Evolutionary conservation across 192 early-diverging fungal genomes (phyloP).

Genomic region (Coemansia sp.): DNA sequence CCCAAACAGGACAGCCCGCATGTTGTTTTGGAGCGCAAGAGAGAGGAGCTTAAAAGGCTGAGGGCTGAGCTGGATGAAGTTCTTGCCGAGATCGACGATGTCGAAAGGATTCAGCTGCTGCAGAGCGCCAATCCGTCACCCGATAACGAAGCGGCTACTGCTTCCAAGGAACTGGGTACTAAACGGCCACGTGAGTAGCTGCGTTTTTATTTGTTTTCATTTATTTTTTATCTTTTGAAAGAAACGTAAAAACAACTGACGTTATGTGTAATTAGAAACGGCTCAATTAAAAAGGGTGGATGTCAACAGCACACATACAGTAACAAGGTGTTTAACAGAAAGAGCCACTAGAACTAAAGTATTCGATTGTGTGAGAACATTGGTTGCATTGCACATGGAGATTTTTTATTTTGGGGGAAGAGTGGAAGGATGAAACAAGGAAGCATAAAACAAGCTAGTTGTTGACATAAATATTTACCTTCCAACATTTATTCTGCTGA

Average conservation of each 20-base stretch:
- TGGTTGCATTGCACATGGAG: no score
- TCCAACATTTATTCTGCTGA: no score
- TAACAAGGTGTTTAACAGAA: no score
- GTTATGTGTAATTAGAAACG: neutral
- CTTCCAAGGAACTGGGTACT: constrained; percentile 7
- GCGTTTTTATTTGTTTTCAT: no score
- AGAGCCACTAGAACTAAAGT: neutral
- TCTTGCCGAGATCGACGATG: constrained; percentile 55
- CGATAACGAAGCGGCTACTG: neutral
- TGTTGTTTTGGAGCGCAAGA: constrained; percentile 63
- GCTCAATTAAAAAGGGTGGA: neutral
- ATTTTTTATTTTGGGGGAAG: no score
- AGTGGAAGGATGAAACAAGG: no score
- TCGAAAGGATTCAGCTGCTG: constrained; percentile 8
- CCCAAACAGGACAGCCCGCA: constrained; percentile 69
- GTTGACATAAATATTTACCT: no score
- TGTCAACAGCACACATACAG: neutral
- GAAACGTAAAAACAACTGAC: no score
- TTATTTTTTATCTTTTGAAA: no score
- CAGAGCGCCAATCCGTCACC: neutral
- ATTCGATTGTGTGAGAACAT: neutral
- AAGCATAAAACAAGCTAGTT: no score
- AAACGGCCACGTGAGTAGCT: constrained; percentile 48
- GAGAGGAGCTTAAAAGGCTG: constrained; percentile 61
- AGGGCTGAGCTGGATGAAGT: constrained; percentile 63